Evolutionary conservation across 1,284 basidiomycete genomes (phyloP), one percentile per base, ranked within the genome.

Genomic region (Trichosporon faecale): DNA sequence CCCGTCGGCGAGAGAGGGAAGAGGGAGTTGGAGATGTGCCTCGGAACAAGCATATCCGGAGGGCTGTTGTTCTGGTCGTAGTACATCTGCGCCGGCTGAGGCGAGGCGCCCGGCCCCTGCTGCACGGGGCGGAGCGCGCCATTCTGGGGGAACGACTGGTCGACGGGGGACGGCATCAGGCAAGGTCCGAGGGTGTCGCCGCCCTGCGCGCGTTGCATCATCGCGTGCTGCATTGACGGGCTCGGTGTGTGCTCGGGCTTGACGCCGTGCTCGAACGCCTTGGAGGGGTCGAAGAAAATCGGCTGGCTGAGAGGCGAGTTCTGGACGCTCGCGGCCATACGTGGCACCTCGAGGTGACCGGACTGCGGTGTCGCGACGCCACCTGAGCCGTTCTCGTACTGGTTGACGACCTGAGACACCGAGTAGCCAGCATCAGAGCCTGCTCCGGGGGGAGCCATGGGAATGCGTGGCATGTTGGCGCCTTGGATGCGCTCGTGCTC

Each of bases 21-120:
- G 57, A 61, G 18, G 29, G 57, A 61, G 57, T 61, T 61, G 18
- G 57, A 61, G 16, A 61, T n/a, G 57, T 61, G 57, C 57, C 57
- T 31, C 57, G 57, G 57, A 6, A 61, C 57, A 16, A 61, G 27
- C 49, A 52, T 52, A 29, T 61, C 33, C 29, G 57, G 21, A 1
- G 57, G 57, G 29, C 57, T 61, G 57, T 61, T 61, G 1, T n/a
- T n/a, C n/a, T 29, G 16, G 18, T 61, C 57, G 29, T 31, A 61
- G 18, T 29, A 33, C 27, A 16, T 61, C 8, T 14, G 14, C 4
- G 27, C 16, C 7, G 18, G 16, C 57, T 61, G 57, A 11, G 57
- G 57, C 11, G 57, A 61, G 18, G 57, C 57, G 12, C 7, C 57
- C 16, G 27, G 27, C 7, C 57, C 29, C 18, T 61, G 57, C 23